phyloP scores from a whole-genome alignment of 768 basidiomycete genomes.

The Suillus clintonianus region DNA sequence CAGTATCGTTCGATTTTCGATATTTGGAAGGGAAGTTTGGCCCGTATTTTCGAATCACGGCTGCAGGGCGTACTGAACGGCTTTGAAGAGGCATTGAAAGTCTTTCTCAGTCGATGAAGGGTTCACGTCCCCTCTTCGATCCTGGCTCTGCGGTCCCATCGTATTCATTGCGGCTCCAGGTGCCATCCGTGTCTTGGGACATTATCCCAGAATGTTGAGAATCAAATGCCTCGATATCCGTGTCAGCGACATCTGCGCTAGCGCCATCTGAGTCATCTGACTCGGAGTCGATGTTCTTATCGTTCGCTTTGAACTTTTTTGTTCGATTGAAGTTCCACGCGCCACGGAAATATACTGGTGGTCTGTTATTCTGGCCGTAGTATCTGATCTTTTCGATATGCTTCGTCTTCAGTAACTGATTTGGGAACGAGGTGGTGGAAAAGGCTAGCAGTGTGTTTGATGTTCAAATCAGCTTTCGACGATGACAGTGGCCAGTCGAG shows the following conservation, averaged over 20 bases:
- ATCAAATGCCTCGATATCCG: neutral
- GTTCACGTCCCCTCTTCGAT: neutral
- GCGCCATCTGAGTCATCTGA: neutral
- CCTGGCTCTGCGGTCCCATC: neutral
- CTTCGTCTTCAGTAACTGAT: neutral
- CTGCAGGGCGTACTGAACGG: neutral
- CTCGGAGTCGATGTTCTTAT: neutral
- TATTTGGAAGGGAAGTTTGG: neutral
- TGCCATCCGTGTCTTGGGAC: neutral
- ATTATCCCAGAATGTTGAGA: neutral
- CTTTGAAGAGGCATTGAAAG: neutral
- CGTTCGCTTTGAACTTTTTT: neutral
- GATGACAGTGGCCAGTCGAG: neutral
- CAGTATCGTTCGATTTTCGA: neutral
- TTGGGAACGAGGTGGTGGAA: neutral
- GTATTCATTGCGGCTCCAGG: neutral
- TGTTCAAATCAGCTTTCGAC: neutral
- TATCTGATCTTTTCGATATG: neutral
- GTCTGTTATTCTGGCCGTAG: neutral
- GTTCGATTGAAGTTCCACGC: neutral
- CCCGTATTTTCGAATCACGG: neutral
- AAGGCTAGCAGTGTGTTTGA: neutral
- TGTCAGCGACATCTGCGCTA: neutral
- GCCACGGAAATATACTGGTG: neutral
- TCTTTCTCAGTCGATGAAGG: neutral